These are phyloP conservation scores for Phaeomoniella chlamydospora DNA, from an alignment of 2,329 filamentous ascomycete genomes.

Conservation along the genomic window DNA sequence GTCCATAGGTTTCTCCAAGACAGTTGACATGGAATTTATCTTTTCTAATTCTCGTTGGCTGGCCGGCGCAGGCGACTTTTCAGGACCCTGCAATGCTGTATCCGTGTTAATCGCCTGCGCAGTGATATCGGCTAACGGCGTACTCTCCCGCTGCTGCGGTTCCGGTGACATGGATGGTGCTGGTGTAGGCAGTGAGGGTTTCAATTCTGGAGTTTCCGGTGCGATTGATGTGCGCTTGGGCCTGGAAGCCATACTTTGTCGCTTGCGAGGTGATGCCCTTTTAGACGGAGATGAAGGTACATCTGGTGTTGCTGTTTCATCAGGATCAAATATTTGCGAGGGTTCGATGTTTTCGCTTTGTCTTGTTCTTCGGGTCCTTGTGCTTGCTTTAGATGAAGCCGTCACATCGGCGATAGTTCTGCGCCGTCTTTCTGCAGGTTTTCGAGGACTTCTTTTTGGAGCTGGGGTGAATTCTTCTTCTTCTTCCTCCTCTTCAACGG, in stretches of 20 bases:
- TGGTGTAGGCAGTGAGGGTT: conserved; percentile 24
- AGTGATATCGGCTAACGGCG: conserved; percentile 63
- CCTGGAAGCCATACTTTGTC: conserved; percentile 41
- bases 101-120: conserved; percentile 53
- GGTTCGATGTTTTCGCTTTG: conserved; percentile 40
- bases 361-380: conserved; percentile 27
- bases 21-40: conserved; percentile 60
- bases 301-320: conserved; percentile 30
- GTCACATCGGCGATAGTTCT: conserved; percentile 34
- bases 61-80: conserved; percentile 39
- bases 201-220: conserved; percentile 18
- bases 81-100: conserved; percentile 54
- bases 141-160: conserved; percentile 33
- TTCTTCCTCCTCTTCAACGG: conserved; percentile 45
- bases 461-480: conserved; percentile 74
- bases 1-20: conserved; percentile 82
- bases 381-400: conserved; percentile 19
- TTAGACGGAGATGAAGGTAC: conserved; percentile 41
- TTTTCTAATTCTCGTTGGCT: conserved; percentile 46
- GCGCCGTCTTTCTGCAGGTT: conserved; percentile 34
- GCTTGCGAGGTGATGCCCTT: conserved; percentile 48
- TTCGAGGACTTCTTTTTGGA: conserved; percentile 42
- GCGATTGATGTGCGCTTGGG: conserved; percentile 24
- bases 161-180: conserved; percentile 43
- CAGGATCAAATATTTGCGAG: conserved; percentile 45